Conservation (phyloP, 2,329 filamentous ascomycete genomes). For the Hymenoscyphus infarciens region DNA sequence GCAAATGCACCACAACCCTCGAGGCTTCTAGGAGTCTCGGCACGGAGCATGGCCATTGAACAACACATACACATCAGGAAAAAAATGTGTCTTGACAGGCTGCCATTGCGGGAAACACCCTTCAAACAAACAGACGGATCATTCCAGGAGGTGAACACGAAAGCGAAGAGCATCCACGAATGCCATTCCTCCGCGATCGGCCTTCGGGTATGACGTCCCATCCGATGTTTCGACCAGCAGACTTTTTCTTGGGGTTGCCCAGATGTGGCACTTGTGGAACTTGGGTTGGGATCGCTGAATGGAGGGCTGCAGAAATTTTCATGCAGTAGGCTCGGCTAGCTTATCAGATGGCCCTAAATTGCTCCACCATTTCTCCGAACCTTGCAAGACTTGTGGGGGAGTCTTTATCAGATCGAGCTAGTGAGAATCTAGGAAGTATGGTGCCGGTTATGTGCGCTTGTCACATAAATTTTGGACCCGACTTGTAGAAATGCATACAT, state of each 20-base stretch:
- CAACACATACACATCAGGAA: not conserved
- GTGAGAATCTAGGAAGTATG: not conserved
- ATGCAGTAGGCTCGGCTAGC: not conserved
- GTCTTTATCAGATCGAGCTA: conserved; percentile 7
- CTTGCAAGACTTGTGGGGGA: not conserved
- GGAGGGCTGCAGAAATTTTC: not conserved
- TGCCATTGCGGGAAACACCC: not conserved
- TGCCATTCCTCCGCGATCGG: not conserved
- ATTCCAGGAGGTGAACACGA: not conserved
- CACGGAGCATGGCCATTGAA: not conserved
- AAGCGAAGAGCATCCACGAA: not conserved
- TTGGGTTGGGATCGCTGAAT: not conserved
- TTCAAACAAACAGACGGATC: not conserved
- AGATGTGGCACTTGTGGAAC: not conserved
- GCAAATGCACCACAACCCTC: not conserved
- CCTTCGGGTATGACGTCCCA: not conserved
- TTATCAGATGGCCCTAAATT: conserved; percentile 12
- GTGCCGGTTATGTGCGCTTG: not conserved
- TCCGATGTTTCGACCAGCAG: not conserved
- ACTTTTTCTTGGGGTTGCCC: not conserved
- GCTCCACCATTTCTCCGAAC: not conserved
- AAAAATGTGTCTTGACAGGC: not conserved
- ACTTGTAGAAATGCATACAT: too few species aligned
- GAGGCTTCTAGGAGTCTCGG: not conserved
- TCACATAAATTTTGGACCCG: not conserved